Evolutionary conservation across 768 basidiomycete genomes (phyloP).

Genomic region (Lyophyllum decastes): DNA sequence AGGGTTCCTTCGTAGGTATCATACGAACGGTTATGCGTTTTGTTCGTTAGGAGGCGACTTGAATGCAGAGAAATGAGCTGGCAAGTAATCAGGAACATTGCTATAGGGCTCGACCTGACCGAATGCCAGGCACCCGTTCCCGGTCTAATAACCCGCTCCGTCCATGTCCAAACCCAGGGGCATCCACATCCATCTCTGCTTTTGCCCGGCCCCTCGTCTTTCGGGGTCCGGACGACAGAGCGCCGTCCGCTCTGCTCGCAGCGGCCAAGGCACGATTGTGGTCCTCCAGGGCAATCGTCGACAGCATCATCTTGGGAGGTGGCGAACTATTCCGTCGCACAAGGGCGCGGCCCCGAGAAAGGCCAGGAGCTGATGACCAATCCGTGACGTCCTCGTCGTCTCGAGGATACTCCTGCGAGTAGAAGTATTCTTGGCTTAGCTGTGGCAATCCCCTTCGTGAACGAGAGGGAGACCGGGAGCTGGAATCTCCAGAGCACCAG

Average conservation of each 20-base stretch:
- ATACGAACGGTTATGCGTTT: conserved; percentile 4
- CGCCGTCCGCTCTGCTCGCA: conserved; percentile 23
- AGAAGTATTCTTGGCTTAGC: conserved; percentile 10
- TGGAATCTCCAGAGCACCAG: conserved; percentile 32
- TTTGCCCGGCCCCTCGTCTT: conserved; percentile 55
- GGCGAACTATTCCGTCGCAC: conserved; percentile 61
- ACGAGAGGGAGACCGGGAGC: conserved; percentile 41
- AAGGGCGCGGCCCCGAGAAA: conserved; percentile 50
- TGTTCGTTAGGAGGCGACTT: conserved; percentile 3
- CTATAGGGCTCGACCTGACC: conserved; percentile 17
- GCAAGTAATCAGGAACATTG: not conserved
- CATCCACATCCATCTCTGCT: conserved; percentile 48
- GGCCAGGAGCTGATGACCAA: conserved; percentile 43
- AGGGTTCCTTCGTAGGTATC: conserved; percentile 3
- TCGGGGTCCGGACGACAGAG: conserved; percentile 24
- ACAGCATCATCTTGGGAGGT: conserved; percentile 47
- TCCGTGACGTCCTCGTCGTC: conserved; percentile 47
- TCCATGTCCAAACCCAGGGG: conserved; percentile 64
- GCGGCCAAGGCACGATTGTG: conserved; percentile 25
- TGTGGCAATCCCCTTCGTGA: conserved; percentile 23
- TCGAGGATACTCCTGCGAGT: conserved; percentile 20
- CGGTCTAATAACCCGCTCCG: conserved; percentile 62
- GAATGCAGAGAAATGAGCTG: conserved; percentile 4
- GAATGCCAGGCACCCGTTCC: conserved; percentile 28
- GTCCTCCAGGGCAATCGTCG: conserved; percentile 30